Conservation (phyloP, 169 alveolate species). For the Plasmodium knowlesi region DNA sequence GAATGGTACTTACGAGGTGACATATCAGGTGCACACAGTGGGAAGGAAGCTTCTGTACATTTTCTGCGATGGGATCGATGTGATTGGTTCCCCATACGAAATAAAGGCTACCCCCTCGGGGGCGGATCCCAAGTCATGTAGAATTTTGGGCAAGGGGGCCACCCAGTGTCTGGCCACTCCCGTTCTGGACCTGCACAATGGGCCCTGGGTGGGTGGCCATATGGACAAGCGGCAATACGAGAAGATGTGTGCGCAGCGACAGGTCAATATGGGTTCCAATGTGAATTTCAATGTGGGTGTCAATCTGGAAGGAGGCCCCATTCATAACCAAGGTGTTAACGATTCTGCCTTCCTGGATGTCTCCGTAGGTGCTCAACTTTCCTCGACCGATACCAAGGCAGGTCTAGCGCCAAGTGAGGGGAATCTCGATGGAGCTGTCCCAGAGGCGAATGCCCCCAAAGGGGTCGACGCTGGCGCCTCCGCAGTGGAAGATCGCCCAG, state of each 20-base stretch:
- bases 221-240: neutral
- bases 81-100: conserved; percentile 71
- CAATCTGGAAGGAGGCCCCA: neutral
- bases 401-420: neutral
- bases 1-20: conserved; percentile 46
- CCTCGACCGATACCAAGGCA: neutral
- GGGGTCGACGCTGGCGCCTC: neutral
- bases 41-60: conserved; percentile 46
- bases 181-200: neutral
- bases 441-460: neutral
- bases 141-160: conserved; percentile 58
- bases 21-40: conserved; percentile 22
- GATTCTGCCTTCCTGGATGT: neutral
- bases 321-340: neutral
- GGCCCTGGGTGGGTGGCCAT: neutral
- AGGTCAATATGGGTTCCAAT: neutral
- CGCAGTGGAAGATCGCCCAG: neutral
- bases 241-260: neutral
- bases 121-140: conserved; percentile 37
- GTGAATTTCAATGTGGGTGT: no score
- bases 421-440: neutral
- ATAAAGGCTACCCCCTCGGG: neutral
- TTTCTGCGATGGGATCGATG: conserved; percentile 64
- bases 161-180: conserved; percentile 71
- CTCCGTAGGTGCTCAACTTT: neutral